Percentiles rank a stretch among this genome's conserved stretches.
phyloP scores from a whole-genome alignment of 257 asterid species.

The Solanum piurae region DNA sequence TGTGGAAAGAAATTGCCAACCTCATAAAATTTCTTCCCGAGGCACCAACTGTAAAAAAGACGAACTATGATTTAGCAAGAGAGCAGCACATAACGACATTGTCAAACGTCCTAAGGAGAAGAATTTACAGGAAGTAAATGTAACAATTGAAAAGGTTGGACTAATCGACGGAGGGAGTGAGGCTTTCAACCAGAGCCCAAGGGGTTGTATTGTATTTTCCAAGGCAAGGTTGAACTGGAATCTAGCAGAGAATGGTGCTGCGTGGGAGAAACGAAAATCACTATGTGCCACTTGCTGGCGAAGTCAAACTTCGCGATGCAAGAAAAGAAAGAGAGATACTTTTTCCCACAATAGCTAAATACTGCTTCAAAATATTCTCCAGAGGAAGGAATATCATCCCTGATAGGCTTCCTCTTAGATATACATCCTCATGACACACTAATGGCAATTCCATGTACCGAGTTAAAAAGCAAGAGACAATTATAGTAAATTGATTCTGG shows the following conservation, averaged over 20 bases:
- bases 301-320: neutral
- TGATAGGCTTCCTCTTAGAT: neutral
- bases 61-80: neutral
- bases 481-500: neutral
- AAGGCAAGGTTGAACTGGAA: neutral
- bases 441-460: neutral
- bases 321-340: neutral
- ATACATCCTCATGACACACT: neutral
- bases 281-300: neutral
- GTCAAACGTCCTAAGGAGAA: neutral
- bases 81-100: neutral
- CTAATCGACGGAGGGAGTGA: neutral
- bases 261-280: neutral
- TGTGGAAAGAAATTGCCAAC: neutral
- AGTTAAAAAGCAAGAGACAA: neutral
- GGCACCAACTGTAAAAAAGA: neutral
- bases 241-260: neutral
- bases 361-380: neutral
- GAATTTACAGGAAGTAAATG: neutral
- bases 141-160: neutral
- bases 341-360: neutral
- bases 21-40: neutral
- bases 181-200: neutral
- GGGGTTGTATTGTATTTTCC: neutral
- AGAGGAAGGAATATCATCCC: neutral